Evolutionary conservation across 768 basidiomycete species (phyloP).

Genomic region (Cystofilobasidium macerans): DNA sequence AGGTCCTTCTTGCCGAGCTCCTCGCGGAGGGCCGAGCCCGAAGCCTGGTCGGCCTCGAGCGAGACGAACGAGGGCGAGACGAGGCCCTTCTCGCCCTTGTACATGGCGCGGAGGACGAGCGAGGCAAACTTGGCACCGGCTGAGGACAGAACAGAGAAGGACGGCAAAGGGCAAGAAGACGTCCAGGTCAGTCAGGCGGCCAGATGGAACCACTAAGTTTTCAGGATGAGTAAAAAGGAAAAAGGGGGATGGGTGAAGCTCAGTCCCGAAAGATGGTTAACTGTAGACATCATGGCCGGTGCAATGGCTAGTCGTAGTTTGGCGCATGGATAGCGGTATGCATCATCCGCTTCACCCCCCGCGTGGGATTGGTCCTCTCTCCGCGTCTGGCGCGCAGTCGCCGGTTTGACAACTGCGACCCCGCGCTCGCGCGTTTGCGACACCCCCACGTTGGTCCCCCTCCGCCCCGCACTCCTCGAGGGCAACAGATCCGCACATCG

Average conservation of each 20-base stretch:
- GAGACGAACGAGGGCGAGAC: conserved; percentile 73
- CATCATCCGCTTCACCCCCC: not conserved
- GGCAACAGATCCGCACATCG: too few species aligned
- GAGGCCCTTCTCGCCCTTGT: conserved; percentile 80
- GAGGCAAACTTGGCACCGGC: conserved; percentile 76
- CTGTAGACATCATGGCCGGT: not conserved
- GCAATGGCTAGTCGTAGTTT: not conserved
- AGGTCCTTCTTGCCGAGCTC: conserved; percentile 72
- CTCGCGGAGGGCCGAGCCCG: conserved; percentile 61
- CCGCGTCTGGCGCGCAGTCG: too few species aligned
- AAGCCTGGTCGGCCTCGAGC: conserved; percentile 51
- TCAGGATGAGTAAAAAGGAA: not conserved
- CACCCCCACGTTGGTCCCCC: too few species aligned
- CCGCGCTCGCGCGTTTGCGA: too few species aligned
- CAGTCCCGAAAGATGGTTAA: conserved; percentile 15
- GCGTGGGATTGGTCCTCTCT: too few species aligned
- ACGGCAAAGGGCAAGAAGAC: not conserved
- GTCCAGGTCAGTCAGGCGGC: too few species aligned
- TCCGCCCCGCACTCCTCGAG: not conserved
- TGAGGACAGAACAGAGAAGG: conserved; percentile 5
- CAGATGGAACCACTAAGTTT: too few species aligned
- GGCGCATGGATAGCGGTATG: not conserved
- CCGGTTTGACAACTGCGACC: not conserved
- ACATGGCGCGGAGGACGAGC: conserved; percentile 46
- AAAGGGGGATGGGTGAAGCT: not conserved